Conservation (phyloP, 108 stramenopile genomes). For the Cylindrotheca closterium region DNA sequence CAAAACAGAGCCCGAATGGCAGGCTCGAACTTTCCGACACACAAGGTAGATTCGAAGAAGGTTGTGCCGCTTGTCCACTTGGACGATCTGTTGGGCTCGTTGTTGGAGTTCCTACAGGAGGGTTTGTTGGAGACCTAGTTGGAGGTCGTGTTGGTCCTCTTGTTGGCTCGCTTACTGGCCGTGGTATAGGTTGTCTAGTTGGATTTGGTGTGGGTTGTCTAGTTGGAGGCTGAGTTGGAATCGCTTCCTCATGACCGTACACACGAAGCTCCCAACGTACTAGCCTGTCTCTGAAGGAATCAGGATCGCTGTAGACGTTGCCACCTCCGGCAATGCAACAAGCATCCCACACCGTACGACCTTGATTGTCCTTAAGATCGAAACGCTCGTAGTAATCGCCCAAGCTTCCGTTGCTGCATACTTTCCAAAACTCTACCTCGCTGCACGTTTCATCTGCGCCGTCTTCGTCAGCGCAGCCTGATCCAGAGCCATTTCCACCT, state of each 20-base stretch:
- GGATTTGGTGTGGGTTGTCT: too few relatives aligned
- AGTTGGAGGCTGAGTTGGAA: not conserved
- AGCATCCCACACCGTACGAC: not conserved
- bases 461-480: not conserved
- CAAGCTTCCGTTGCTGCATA: not conserved
- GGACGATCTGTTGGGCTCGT: too few relatives aligned
- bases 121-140: too few relatives aligned
- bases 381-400: not conserved
- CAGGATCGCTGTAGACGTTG: not conserved
- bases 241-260: not conserved
- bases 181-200: too few relatives aligned
- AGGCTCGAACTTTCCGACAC: too few relatives aligned
- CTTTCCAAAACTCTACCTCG: not conserved
- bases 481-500: conserved; percentile 9
- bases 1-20: too few relatives aligned
- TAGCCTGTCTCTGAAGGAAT: not conserved
- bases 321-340: not conserved
- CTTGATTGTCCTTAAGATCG: not conserved
- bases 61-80: too few relatives aligned
- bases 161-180: too few relatives aligned
- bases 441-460: not conserved
- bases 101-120: too few relatives aligned
- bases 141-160: too few relatives aligned
- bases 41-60: too few relatives aligned
- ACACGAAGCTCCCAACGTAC: not conserved